Conservation (phyloP, 169 alveolate species). For the Plasmodium coatneyi region DNA sequence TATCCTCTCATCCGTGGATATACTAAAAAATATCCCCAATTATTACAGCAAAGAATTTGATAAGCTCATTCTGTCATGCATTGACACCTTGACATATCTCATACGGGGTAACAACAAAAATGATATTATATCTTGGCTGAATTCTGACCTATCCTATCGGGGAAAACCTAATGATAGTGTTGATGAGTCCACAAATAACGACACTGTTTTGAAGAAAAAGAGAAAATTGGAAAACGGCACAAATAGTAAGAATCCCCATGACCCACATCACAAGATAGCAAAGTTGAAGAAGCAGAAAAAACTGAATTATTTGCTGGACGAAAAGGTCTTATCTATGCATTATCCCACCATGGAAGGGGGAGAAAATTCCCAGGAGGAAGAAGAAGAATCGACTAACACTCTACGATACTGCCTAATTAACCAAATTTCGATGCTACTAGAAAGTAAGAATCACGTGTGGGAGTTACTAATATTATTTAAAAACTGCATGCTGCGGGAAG, state of each 20-base stretch:
- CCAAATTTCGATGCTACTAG: constrained; percentile 59
- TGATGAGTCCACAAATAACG: background rate
- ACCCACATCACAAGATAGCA: background rate
- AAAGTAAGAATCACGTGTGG: constrained; percentile 61
- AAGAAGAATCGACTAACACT: constrained; percentile 35
- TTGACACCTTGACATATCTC: constrained; percentile 43
- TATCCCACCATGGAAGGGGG: background rate
- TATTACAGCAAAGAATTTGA: constrained; percentile 73
- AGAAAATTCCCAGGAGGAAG: background rate
- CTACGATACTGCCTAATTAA: constrained; percentile 54
- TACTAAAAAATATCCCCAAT: constrained; percentile 72
- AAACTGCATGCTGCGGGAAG: constrained; percentile 57
- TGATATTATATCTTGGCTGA: constrained; percentile 60
- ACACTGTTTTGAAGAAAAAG: background rate
- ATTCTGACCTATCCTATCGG: constrained; percentile 14
- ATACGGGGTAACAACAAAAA: constrained; percentile 30
- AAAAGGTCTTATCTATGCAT: constrained; percentile 6
- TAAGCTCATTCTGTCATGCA: constrained; percentile 49
- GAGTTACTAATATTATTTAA: constrained; percentile 51
- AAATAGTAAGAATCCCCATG: background rate
- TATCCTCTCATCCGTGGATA: constrained; percentile 55
- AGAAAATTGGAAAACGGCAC: background rate
- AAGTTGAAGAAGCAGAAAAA: constrained; percentile 2
- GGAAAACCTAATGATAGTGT: background rate
- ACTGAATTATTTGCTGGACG: constrained; percentile 38